A percentile compares a stretch with the other conserved stretches of the same genome.
Conservation (phyloP, 2,329 filamentous ascomycete genomes). For the Coleophoma cylindrospora region DNA sequence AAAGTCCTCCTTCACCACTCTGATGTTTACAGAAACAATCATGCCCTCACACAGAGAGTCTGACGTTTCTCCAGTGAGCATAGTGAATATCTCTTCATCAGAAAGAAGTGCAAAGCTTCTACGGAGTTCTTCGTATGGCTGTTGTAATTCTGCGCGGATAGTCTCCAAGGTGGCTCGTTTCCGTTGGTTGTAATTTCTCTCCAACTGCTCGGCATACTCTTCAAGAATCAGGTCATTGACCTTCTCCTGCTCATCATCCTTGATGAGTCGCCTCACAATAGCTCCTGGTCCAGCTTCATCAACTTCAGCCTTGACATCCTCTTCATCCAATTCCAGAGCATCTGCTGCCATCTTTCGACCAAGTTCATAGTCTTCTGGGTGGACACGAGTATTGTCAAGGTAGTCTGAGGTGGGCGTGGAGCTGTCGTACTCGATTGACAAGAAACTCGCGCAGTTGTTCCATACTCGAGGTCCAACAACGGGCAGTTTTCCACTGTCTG, state of each 20-base stretch:
- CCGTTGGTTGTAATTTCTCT: constrained; percentile 86
- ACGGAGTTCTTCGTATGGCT: constrained; percentile 90
- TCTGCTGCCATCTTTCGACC: constrained; percentile 98
- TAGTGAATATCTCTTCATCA: constrained; percentile 83
- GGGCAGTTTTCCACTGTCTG: constrained; percentile 69
- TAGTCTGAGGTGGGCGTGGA: constrained; percentile 81
- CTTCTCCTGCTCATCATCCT: constrained; percentile 87
- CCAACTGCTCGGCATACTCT: constrained; percentile 93
- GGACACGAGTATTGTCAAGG: constrained; percentile 92
- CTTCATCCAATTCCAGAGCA: constrained; percentile 92
- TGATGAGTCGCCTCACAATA: constrained; percentile 91
- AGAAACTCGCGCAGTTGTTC: constrained; percentile 95
- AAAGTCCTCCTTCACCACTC: constrained; percentile 85
- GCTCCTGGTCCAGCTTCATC: constrained; percentile 86
- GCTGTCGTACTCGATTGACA: constrained; percentile 85
- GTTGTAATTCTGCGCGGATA: constrained; percentile 87
- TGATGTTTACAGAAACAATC: constrained; percentile 86
- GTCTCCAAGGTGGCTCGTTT: constrained; percentile 96
- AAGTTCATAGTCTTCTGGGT: constrained; percentile 97
- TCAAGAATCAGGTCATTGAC: constrained; percentile 95
- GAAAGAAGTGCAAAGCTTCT: constrained; percentile 68
- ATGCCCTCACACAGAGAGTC: constrained; percentile 82
- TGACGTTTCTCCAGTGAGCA: constrained; percentile 90
- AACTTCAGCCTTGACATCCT: constrained; percentile 92
- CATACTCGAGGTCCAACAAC: constrained; percentile 88